These are phyloP conservation scores for Plasmodium billcollinsi DNA, from an alignment of 169 alveolate species.

Conservation along the genomic window DNA sequence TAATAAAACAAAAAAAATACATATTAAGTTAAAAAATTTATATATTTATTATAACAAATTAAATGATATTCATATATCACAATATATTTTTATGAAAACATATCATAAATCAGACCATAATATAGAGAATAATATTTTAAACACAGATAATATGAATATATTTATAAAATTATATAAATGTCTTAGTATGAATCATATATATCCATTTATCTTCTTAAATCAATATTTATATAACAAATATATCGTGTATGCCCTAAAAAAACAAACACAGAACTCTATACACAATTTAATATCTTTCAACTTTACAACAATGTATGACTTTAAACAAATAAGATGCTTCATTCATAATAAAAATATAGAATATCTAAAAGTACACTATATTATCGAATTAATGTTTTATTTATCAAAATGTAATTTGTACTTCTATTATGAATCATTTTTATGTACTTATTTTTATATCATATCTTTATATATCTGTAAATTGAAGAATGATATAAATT, in stretches of 20 bases:
- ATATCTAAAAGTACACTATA: conserved; percentile 15
- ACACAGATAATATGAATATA: background rate
- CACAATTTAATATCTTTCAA: background rate
- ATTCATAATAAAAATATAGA: background rate
- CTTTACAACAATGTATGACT: background rate
- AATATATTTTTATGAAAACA: conserved; percentile 1
- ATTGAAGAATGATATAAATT: conserved; percentile 1
- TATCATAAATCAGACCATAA: too few species aligned
- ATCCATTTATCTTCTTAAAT: conserved; percentile 53
- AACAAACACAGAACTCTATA: background rate
- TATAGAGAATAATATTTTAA: background rate
- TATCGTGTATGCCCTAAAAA: background rate
- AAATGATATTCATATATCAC: background rate
- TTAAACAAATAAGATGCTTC: background rate
- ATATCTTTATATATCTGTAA: conserved; percentile 4
- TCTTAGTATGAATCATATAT: conserved; percentile 36
- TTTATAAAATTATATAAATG: conserved; percentile 54
- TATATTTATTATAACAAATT: conserved; percentile 10
- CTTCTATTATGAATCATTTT: conserved; percentile 55
- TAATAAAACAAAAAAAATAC: background rate
- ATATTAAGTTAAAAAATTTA: conserved; percentile 41
- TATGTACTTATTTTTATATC: conserved; percentile 22
- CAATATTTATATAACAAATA: conserved; percentile 11
- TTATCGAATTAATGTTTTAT: conserved; percentile 32
- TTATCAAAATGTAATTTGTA: conserved; percentile 41